phyloP scores from a whole-genome alignment of 1,284 basidiomycete species.

The Cutaneotrichosporon dermatis region DNA sequence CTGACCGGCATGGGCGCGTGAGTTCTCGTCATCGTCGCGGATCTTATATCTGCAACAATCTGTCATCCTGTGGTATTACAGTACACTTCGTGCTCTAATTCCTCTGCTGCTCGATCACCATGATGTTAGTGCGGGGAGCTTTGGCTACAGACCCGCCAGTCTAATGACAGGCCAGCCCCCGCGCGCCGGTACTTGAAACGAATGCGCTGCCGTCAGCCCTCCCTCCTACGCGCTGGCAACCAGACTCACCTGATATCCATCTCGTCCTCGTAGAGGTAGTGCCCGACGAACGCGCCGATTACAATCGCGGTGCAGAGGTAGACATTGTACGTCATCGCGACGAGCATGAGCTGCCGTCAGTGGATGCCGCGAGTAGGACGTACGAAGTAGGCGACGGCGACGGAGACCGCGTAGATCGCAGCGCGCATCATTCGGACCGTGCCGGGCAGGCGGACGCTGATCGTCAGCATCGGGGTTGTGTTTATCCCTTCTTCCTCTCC shows the following conservation, averaged over 20 bases:
- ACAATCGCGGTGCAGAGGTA: constrained; percentile 49
- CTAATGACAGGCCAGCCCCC: constrained; percentile 11
- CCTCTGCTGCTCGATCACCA: no score
- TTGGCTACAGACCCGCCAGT: no score
- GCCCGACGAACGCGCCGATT: constrained; percentile 47
- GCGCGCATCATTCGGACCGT: constrained; percentile 31
- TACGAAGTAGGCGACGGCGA: constrained; percentile 47
- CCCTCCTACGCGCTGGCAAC: not conserved
- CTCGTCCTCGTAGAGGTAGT: constrained; percentile 45
- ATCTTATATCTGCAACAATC: no score
- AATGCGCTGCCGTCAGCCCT: constrained; percentile 1
- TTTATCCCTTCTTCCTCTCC: not conserved
- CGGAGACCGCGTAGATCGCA: constrained; percentile 37
- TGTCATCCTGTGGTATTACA: no score
- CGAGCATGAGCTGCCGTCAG: constrained; percentile 48
- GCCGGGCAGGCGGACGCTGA: constrained; percentile 25
- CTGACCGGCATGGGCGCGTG: no score
- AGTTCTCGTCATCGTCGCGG: no score
- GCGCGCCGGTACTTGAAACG: not conserved
- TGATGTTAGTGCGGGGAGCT: no score
- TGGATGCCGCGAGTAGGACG: constrained; percentile 10
- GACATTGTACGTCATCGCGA: constrained; percentile 51
- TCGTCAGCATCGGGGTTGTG: not conserved
- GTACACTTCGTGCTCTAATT: no score
- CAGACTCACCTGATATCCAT: constrained; percentile 40